Evolutionary conservation across 129 eudicot species (phyloP).

Genomic region (Lactuca saligna): DNA sequence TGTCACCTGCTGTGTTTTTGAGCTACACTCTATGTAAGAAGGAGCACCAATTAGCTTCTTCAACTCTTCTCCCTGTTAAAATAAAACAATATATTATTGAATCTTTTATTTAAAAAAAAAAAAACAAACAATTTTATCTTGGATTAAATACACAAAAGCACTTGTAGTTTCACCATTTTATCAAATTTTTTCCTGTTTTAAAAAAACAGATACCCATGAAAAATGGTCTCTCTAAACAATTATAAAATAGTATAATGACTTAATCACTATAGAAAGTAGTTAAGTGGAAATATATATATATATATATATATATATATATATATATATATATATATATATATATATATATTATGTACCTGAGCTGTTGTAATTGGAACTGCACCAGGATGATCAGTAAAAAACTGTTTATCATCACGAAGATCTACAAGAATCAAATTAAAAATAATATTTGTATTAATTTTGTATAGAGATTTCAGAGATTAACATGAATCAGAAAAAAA

Average conservation of each 20-base stretch:
- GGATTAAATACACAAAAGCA: no score
- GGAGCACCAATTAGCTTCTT: conserved; percentile 84
- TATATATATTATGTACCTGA: conserved; percentile 46
- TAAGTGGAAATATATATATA: no score
- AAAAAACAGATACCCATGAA: no score
- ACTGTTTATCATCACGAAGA: conserved; percentile 87
- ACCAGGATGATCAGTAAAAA: conserved; percentile 89
- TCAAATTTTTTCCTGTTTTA: no score
- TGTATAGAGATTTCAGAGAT: neutral
- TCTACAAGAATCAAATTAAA: conserved; percentile 35
- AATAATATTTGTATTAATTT: no score
- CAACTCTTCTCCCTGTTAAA: conserved; percentile 78
- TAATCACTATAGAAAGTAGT: no score
- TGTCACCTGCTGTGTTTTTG: conserved; percentile 91
- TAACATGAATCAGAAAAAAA: neutral
- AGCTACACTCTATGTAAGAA: conserved; percentile 88
- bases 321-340: conserved; percentile 15
- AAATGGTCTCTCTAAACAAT: no score
- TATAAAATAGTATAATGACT: no score
- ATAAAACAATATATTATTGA: no score
- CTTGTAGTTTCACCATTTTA: no score
- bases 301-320: conserved; percentile 14
- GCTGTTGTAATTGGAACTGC: conserved; percentile 80
- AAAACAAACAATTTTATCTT: no score
- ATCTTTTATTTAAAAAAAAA: no score